Conservation (phyloP, 2,329 filamentous ascomycete species). For the Ophiostoma sp. region DNA sequence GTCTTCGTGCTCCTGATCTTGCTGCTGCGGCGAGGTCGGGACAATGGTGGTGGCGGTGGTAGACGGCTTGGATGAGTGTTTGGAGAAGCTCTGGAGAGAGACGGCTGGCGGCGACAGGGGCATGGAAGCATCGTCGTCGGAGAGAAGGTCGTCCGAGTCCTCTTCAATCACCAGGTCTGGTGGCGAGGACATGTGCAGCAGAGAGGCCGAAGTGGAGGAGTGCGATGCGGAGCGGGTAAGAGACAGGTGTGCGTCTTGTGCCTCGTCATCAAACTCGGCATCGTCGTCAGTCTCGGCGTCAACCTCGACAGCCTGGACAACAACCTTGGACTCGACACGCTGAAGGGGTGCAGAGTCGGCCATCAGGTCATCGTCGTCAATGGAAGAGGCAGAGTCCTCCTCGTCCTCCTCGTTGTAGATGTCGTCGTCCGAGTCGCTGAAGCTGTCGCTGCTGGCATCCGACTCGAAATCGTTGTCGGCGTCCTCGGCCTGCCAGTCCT, state of each 20-base stretch:
- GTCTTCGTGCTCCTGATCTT: constrained; percentile 34
- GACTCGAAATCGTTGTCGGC: constrained; percentile 52
- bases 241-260: constrained; percentile 54
- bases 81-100: constrained; percentile 54
- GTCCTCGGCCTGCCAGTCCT: constrained; percentile 65
- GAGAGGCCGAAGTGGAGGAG: constrained; percentile 34
- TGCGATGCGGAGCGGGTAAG: constrained; percentile 66
- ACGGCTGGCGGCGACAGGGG: constrained; percentile 62
- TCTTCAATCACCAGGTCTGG: constrained; percentile 58
- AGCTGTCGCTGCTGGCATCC: constrained; percentile 42
- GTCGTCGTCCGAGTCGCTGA: constrained; percentile 46
- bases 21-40: constrained; percentile 32
- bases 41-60: constrained; percentile 18
- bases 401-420: constrained; percentile 43
- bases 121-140: constrained; percentile 63
- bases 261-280: constrained; percentile 38
- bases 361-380: constrained; percentile 44
- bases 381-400: constrained; percentile 12
- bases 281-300: constrained; percentile 17
- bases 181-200: constrained; percentile 41
- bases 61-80: constrained; percentile 41
- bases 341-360: constrained; percentile 44
- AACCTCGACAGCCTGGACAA: constrained; percentile 27
- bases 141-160: constrained; percentile 60
- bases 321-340: constrained; percentile 37